phyloP scores from a whole-genome alignment of 2,329 filamentous ascomycete genomes.

The Phyllosticta citribraziliensis region DNA sequence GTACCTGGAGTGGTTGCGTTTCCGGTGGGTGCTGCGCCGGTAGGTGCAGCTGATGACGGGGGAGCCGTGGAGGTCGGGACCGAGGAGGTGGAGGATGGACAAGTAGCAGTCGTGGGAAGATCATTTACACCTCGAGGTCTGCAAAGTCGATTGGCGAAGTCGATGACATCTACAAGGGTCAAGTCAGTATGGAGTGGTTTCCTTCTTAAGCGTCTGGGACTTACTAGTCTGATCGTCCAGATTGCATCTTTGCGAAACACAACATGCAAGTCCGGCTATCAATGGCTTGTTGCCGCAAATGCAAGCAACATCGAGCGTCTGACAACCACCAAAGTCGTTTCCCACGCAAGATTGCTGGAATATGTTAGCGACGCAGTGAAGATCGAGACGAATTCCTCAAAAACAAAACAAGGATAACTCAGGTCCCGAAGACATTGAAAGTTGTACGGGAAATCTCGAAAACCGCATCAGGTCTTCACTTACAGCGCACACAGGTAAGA shows the following conservation, averaged over 20 bases:
- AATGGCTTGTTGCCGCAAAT: constrained; percentile 31
- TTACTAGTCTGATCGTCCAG: constrained; percentile 24
- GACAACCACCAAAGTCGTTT: constrained; percentile 28
- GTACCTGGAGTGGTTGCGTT: not conserved
- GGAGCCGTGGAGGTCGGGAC: constrained; percentile 8
- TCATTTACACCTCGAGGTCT: constrained; percentile 25
- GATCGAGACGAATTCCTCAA: too few relatives aligned
- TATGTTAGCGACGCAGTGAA: too few relatives aligned
- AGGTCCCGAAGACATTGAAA: not conserved
- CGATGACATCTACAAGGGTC: constrained; percentile 27
- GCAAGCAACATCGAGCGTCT: constrained; percentile 29
- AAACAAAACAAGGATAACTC: too few relatives aligned
- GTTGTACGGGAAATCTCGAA: not conserved
- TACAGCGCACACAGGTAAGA: constrained; percentile 21
- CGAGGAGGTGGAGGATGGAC: constrained; percentile 20
- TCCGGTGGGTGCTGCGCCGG: not conserved
- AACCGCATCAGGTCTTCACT: constrained; percentile 5
- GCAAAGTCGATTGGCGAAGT: constrained; percentile 34
- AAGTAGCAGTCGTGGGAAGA: constrained; percentile 30
- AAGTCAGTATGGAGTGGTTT: not conserved
- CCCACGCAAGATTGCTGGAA: constrained; percentile 27
- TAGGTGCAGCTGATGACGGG: not conserved
- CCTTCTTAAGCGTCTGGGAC: constrained; percentile 5
- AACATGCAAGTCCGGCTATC: constrained; percentile 31
- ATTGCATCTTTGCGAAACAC: constrained; percentile 27